Evolutionary conservation across 2,329 filamentous ascomycete species (phyloP).

Genomic region (Chaetomium strumarium): DNA sequence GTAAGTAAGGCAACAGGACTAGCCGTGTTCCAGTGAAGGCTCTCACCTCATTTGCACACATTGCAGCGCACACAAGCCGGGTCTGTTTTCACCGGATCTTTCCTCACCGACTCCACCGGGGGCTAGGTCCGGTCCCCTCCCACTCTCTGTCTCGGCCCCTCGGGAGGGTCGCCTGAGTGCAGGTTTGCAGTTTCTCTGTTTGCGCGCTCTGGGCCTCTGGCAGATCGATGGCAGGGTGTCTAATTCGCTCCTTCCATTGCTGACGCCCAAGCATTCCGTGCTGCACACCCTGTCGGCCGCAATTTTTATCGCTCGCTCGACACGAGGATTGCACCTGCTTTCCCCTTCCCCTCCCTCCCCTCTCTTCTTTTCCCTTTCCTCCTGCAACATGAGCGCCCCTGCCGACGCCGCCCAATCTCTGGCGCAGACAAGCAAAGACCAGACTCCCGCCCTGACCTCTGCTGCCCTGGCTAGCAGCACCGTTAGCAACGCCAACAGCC

Average conservation of each 20-base stretch:
- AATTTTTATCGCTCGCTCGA: slow-evolving; percentile 19
- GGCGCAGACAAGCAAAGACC: slow-evolving; percentile 22
- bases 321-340: slow-evolving; percentile 25
- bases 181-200: slow-evolving; percentile 16
- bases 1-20: too few species aligned
- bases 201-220: slow-evolving; percentile 12
- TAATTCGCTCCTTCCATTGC: slow-evolving; percentile 24
- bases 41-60: not conserved
- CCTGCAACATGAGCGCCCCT: slow-evolving; percentile 33
- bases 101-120: slow-evolving; percentile 21
- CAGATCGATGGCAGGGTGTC: slow-evolving; percentile 16
- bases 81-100: slow-evolving; percentile 3
- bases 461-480: slow-evolving; percentile 19
- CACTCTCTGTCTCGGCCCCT: slow-evolving; percentile 14
- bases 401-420: slow-evolving; percentile 23
- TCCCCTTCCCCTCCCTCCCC: slow-evolving; percentile 27
- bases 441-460: slow-evolving; percentile 31
- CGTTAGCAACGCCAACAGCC: slow-evolving; percentile 20
- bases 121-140: slow-evolving; percentile 7
- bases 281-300: slow-evolving; percentile 19
- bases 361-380: slow-evolving; percentile 28
- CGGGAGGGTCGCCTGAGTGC: slow-evolving; percentile 13
- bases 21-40: too few species aligned
- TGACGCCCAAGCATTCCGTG: slow-evolving; percentile 21
- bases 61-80: not conserved